Evolutionary conservation across 345 rosid species (phyloP).

Genomic region (Linum tenue): DNA sequence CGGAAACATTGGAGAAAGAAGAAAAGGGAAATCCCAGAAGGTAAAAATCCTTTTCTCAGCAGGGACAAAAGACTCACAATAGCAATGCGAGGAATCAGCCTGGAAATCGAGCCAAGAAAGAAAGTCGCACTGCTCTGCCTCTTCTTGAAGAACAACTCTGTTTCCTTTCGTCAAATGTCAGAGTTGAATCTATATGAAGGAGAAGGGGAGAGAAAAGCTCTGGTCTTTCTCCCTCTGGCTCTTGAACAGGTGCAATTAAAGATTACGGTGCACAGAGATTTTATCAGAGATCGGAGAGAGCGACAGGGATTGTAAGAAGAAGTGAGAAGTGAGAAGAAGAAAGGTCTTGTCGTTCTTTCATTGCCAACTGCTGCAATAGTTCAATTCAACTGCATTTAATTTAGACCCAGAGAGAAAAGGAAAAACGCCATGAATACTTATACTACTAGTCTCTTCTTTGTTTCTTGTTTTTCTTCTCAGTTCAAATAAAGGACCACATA

Average conservation of each 20-base stretch:
- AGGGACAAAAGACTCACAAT: no score
- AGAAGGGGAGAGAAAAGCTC: not conserved
- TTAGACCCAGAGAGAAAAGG: constrained; percentile 10
- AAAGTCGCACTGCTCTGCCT: not conserved
- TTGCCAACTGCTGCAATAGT: constrained; percentile 3
- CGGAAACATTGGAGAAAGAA: no score
- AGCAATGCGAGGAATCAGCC: no score
- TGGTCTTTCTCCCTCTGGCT: not conserved
- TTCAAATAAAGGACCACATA: constrained; percentile 14
- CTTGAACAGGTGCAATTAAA: not conserved
- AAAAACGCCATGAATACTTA: not conserved
- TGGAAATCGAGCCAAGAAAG: not conserved
- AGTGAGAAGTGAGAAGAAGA: constrained; percentile 5
- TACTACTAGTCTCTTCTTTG: not conserved
- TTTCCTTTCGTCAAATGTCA: not conserved
- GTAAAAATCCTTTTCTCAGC: no score
- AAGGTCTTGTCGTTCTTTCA: not conserved
- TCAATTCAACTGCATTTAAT: constrained; percentile 45
- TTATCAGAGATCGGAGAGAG: constrained; percentile 2
- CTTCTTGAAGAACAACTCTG: not conserved
- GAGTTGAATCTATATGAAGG: not conserved
- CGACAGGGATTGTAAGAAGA: constrained; percentile 1
- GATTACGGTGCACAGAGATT: not conserved
- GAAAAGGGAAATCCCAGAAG: not conserved
- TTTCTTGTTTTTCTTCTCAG: not conserved